These are phyloP conservation scores for Kwoniella newhampshirensis DNA, from an alignment of 768 basidiomycete species.

Conservation along the genomic window DNA sequence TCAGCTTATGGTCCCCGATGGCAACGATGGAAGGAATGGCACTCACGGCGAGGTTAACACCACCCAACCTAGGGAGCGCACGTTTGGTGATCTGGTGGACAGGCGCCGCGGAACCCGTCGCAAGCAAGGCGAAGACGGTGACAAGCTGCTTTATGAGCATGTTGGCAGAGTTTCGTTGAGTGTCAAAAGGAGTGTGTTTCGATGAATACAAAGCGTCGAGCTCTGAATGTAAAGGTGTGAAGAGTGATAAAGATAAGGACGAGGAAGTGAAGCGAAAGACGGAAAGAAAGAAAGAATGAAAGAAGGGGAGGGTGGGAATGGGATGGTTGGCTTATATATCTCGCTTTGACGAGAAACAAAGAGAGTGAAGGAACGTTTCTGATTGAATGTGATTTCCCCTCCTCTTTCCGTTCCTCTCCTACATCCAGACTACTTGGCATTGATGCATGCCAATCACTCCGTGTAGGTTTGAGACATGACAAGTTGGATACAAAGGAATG, in stretches of 20 bases:
- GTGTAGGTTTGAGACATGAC: no score
- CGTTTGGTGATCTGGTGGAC: slow-evolving; percentile 6
- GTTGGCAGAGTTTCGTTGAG: background rate
- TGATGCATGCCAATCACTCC: no score
- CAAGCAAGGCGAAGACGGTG: slow-evolving; percentile 1
- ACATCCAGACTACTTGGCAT: no score
- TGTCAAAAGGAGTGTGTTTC: slow-evolving; percentile 5
- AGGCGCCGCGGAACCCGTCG: background rate
- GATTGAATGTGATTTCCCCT: no score
- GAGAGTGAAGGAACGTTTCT: no score
- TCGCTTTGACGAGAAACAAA: no score
- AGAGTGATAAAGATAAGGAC: background rate
- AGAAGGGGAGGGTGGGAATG: background rate
- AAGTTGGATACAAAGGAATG: no score
- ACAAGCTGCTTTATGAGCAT: background rate
- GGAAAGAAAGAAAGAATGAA: background rate
- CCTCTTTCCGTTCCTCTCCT: no score
- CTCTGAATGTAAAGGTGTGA: background rate
- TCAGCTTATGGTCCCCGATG: background rate
- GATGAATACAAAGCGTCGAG: background rate
- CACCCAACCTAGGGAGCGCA: slow-evolving; percentile 33
- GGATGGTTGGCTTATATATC: background rate
- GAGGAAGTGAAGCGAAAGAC: background rate
- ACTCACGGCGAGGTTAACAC: slow-evolving; percentile 45
- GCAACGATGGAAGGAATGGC: background rate